Evolutionary conservation across 2,329 filamentous ascomycete species (phyloP).

Genomic region (Epichloe gansuensis): DNA sequence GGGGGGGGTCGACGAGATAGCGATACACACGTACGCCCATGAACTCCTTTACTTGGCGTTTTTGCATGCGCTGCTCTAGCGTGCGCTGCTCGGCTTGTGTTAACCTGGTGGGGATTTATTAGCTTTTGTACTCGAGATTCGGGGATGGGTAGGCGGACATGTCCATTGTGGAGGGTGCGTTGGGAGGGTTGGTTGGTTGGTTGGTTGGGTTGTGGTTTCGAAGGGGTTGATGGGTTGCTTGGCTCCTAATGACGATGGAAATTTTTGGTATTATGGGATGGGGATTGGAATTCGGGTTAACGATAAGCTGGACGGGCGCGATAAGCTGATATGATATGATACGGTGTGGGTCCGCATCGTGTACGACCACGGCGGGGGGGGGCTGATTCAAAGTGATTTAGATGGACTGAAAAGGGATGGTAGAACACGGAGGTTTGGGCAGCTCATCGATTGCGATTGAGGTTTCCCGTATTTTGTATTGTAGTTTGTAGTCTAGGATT

Average conservation of each 20-base stretch:
- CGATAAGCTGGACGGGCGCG: background rate
- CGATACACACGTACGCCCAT: slow-evolving; percentile 66
- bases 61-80: slow-evolving; percentile 88
- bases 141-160: slow-evolving; percentile 5
- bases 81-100: slow-evolving; percentile 74
- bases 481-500: too few relatives aligned
- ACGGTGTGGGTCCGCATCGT: slow-evolving; percentile 2
- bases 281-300: background rate
- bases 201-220: background rate
- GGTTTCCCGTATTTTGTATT: too few relatives aligned
- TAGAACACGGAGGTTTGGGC: too few relatives aligned
- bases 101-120: slow-evolving; percentile 34
- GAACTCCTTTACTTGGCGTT: slow-evolving; percentile 98
- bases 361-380: too few relatives aligned
- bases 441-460: too few relatives aligned
- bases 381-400: background rate
- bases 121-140: background rate
- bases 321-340: slow-evolving; percentile 1
- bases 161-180: slow-evolving; percentile 7
- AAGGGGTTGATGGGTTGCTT: background rate
- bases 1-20: background rate
- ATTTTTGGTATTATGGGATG: slow-evolving; percentile 10
- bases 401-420: slow-evolving; percentile 49
- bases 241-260: slow-evolving; percentile 11
- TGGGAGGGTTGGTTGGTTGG: background rate